These are phyloP conservation scores for Candida multigemmis DNA, from an alignment of 805 yeast genomes.

Conservation along the genomic window DNA sequence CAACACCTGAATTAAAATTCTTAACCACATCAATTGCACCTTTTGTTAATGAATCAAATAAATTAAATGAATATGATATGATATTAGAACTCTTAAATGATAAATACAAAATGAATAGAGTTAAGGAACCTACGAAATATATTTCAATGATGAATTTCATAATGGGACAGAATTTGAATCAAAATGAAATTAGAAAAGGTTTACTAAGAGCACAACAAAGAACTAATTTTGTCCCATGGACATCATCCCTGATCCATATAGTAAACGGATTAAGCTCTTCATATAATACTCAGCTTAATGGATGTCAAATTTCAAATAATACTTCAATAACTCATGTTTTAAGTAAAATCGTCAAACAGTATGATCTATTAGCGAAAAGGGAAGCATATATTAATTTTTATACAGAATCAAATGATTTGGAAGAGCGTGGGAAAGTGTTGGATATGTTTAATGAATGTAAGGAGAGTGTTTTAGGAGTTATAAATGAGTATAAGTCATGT, in stretches of 20 bases:
- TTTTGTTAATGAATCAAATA: constrained; percentile 41
- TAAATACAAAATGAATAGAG: constrained; percentile 62
- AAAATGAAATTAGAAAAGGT: constrained; percentile 64
- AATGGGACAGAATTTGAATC: constrained; percentile 57
- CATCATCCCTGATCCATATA: constrained; percentile 69
- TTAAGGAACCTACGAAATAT: constrained; percentile 36
- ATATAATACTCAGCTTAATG: constrained; percentile 47
- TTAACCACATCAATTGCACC: constrained; percentile 33
- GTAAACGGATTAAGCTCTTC: constrained; percentile 73
- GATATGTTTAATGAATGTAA: constrained; percentile 41
- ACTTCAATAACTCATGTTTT: constrained; percentile 66
- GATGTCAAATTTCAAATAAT: constrained; percentile 77
- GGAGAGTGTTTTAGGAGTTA: constrained; percentile 35
- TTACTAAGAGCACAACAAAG: constrained; percentile 54
- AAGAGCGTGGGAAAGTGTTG: constrained; percentile 33
- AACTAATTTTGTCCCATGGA: constrained; percentile 78
- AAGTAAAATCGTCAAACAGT: constrained; percentile 60
- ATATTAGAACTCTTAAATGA: constrained; percentile 74
- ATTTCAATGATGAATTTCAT: constrained; percentile 61
- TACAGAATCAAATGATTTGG: constrained; percentile 37
- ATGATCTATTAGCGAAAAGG: constrained; percentile 69
- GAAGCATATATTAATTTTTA: constrained; percentile 82
- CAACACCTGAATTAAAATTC: constrained; percentile 66
- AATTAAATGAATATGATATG: constrained; percentile 77
- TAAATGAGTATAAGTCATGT: constrained; percentile 38